Evolutionary conservation across 441 rosid species (phyloP), one percentile per base, ranked within the genome.

Genomic region (Mallotus repandus): DNA sequence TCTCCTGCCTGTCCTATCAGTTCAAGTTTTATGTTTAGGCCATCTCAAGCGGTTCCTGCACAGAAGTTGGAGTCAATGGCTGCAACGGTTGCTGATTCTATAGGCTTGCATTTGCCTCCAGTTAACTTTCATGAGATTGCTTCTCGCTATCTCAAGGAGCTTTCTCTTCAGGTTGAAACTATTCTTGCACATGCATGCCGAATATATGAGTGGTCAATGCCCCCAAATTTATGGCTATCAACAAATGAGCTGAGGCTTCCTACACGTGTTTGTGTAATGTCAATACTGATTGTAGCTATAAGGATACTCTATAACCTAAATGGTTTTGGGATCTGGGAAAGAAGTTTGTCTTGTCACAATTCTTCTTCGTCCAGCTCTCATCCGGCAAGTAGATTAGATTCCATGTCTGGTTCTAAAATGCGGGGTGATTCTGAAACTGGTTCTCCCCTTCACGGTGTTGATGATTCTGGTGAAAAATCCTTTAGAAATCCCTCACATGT

Each of bases 281-380:
- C 93, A 43, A 82, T 91, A 76, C 67, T 89, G 63, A 80, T 91
- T 71, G 90, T 87, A 13, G 82, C 89, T 19, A 78, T 89, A 69
- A 77, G 90, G 75, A 84, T 89, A 77, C 78, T 89, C 52, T 89
- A 84, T 77, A 80, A 89, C 58, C 73, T 91, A 5, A 79, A 87
- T 81, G 94, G 94, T 68, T 87, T 81, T 18, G 90, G 97, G 68
- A 85, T 66, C 22, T 89, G 96, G 97, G 95, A 90, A 76, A 78
- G 77, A 71, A 81, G 90, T 75, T 78, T 89, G 74, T 59, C 65
- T 19, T 48, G 66, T 49, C 32, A 14, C 32, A 22, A 15, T 38
- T 57, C 54, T 32, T 66, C 16, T 69, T 10, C 78, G 38, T 79
- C 72, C 19, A 46, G 52, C 71, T 69, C 79, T 61, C 50, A 43